Evolutionary conservation across 345 rosid genomes (phyloP).

Genomic region (Salix dunnii): DNA sequence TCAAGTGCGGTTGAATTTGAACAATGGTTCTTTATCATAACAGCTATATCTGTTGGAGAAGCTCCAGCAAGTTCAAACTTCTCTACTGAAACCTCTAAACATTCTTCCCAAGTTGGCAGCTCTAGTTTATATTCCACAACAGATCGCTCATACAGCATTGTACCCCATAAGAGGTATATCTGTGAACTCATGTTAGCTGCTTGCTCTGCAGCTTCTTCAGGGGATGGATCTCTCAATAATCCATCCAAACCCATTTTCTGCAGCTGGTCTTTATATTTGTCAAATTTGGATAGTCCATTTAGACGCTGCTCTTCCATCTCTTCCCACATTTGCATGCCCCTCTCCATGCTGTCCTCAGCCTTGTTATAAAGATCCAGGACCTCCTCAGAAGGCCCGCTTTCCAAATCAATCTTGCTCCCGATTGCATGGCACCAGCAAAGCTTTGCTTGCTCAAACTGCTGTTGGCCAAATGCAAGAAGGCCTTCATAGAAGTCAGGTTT

Average conservation of each 20-base stretch:
- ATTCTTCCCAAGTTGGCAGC: slow-evolving; percentile 96
- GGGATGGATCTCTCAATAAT: slow-evolving; percentile 50
- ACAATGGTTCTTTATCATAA: slow-evolving; percentile 96
- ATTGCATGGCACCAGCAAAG: slow-evolving; percentile 88
- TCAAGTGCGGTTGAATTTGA: slow-evolving; percentile 78
- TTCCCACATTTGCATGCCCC: slow-evolving; percentile 97
- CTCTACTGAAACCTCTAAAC: slow-evolving; percentile 94
- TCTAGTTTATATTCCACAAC: slow-evolving; percentile 85
- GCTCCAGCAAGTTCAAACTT: slow-evolving; percentile 98
- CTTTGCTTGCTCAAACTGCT: slow-evolving; percentile 95
- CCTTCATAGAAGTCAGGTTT: slow-evolving; percentile 93
- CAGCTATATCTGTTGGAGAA: slow-evolving; percentile 90
- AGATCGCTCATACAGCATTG: slow-evolving; percentile 89
- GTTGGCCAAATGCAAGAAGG: slow-evolving; percentile 90
- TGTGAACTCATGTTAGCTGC: slow-evolving; percentile 84
- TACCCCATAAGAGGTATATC: slow-evolving; percentile 93
- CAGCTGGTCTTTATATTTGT: slow-evolving; percentile 56
- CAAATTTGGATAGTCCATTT: slow-evolving; percentile 80
- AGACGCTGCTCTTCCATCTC: slow-evolving; percentile 84
- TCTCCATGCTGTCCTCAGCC: slow-evolving; percentile 97
- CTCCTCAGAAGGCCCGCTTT: slow-evolving; percentile 63
- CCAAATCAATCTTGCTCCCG: slow-evolving; percentile 60
- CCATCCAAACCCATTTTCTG: slow-evolving; percentile 67
- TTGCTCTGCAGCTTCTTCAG: slow-evolving; percentile 79
- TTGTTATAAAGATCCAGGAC: slow-evolving; percentile 86